Base-by-base conservation (phyloP, 768 basidiomycete species). In the Suillus hirtellus region DNA sequence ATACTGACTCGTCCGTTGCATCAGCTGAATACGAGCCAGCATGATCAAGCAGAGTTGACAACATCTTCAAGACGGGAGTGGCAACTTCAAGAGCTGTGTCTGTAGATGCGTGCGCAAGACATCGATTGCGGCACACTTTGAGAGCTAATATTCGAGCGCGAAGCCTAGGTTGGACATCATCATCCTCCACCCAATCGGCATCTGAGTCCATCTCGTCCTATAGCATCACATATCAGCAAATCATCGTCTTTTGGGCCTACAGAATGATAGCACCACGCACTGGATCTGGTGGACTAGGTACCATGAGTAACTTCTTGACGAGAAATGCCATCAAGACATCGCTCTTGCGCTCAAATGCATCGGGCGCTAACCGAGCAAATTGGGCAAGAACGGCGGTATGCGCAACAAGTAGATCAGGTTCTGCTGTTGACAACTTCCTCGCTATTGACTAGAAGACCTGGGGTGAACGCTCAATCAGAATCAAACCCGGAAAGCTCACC, bases 121-220 rank as follows among this genome's bases (percentile, higher is more conserved):
- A 87, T 19, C 95, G 87, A 73, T 95, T 88, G 31, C 92, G 83
- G 71, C 88, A 89, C 6, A 96, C 83, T 75, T 97, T 95, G 27
- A 99, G 72, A 1, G 87, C 83, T 9, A 89, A 76, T 3, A 97
- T 71, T 71, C 93, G 93, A 0, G 93, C 90, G 50, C 78, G 79
- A 1, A 93, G 81, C 4, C 81, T 78, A 2, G 81, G 77, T 0
- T 85, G 71, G 24, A 96, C 72, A 3, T 87, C 81, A 0, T 80
- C 80, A 40, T 95, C 89, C 38, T 88, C 84, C 11, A 85, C 77
- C 95, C 95, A 98, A 67, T 95, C 92, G 46, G 85, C 83, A 15
- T 84, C 85, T 5, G 71, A 68, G 19, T 86, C 82, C 82, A 86
- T 86, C 31, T 80, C 81, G 21, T 85, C 82, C 87, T 90, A 61